Evolutionary conservation across 1,139 yeast species (phyloP), one percentile per base, ranked within the genome.

Genomic region (Debaryomyces udenii): DNA sequence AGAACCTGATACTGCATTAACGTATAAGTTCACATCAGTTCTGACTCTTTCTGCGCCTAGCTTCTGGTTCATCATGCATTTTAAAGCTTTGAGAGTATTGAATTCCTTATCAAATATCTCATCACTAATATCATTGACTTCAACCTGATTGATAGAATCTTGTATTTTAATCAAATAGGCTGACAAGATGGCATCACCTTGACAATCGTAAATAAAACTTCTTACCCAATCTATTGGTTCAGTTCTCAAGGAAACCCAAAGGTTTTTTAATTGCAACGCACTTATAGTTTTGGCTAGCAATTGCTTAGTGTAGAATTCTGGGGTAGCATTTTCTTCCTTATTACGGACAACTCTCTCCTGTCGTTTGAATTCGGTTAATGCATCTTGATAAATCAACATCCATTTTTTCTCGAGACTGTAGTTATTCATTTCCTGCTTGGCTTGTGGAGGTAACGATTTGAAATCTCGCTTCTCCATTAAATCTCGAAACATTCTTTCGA

Each of bases 141-240:
- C 68, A 42, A 45, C 48, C 46, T 61, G 56, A 47, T 53, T 45
- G 46, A 70, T 64, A 48, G 71, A 59, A 50, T 74, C 68, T 52
- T 66, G 73, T 31, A 73, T 56, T 44, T 69, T 69, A 20, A 59
- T 55, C 38, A 73, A 57, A 50, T 67, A 72, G 4, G 73, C 63
- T 9, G 74, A 66, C 42, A 93, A 74, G 1, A 96, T 91, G 2
- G 89, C 81, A 46, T 89, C 96, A 35, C 99, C 99, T 61, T 93
- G 97, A 43, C 82, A 79, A 44, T 82, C 86, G 42, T 89, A 75
- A 47, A 73, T 68, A 47, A 93, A 93, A 27, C 74, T 78, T 43
- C 84, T 76, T 1, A 91, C 96, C 99, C 99, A 93, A 45, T 78
- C 84, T 31, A 93, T 77, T 31, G 95, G 95, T 59, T 91, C 97